A percentile compares a stretch with the other conserved stretches of the same genome.
These are phyloP conservation scores for Ceratocystis destructans DNA, from an alignment of 2,329 filamentous ascomycete species.

Conservation along the genomic window DNA sequence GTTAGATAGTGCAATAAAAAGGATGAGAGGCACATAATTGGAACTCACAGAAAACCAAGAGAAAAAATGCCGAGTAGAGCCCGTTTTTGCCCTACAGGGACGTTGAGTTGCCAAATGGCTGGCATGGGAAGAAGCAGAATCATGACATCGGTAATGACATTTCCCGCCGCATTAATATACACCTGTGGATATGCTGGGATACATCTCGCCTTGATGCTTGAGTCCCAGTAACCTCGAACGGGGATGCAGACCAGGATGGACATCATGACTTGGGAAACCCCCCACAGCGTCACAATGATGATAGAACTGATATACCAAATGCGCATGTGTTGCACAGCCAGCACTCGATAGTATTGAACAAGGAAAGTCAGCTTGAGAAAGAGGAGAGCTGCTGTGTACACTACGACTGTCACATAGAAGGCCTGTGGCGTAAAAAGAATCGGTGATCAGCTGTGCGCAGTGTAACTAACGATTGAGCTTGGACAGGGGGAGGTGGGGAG, in stretches of 20 bases:
- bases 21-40: too few species aligned
- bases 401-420: conserved; percentile 25
- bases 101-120: conserved; percentile 22
- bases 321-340: conserved; percentile 23
- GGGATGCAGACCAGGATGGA: conserved; percentile 23
- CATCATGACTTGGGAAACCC: conserved; percentile 23
- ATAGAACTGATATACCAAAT: conserved; percentile 23
- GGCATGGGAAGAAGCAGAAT: conserved; percentile 24
- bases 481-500: not conserved
- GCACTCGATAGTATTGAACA: conserved; percentile 29
- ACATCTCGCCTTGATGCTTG: conserved; percentile 20
- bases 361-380: conserved; percentile 28
- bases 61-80: conserved; percentile 24
- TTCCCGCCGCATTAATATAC: conserved; percentile 24
- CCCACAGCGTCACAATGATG: conserved; percentile 24
- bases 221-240: conserved; percentile 24
- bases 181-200: conserved; percentile 21
- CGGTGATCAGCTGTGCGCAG: not conserved
- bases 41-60: conserved; percentile 24
- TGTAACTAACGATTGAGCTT: not conserved
- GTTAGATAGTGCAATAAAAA: not conserved
- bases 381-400: conserved; percentile 25
- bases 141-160: conserved; percentile 24
- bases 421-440: conserved; percentile 20
- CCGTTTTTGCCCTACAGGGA: conserved; percentile 21